Conservation (phyloP, 2,329 filamentous ascomycete species). For the Leptographium procerum region DNA sequence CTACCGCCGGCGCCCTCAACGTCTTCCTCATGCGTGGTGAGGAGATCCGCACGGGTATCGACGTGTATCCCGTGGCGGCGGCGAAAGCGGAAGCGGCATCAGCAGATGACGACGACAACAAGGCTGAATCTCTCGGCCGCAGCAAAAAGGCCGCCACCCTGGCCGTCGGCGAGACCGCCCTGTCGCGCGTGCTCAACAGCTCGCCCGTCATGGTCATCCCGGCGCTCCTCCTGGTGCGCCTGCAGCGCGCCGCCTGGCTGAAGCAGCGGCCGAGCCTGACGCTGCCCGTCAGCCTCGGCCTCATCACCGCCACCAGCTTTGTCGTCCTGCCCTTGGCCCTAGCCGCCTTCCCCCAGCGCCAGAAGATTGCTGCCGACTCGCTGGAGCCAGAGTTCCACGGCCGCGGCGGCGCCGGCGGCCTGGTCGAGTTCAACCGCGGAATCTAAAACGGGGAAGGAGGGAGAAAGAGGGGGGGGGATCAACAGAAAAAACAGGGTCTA, state of each 20-base stretch:
- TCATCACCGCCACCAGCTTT: constrained; percentile 80
- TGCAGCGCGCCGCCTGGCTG: constrained; percentile 79
- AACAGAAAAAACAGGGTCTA: no score
- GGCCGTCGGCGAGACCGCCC: constrained; percentile 85
- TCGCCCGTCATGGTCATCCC: constrained; percentile 97
- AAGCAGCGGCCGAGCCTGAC: constrained; percentile 65
- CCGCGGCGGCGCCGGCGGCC: constrained; percentile 62
- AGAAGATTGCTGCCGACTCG: constrained; percentile 62
- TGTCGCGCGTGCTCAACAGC: constrained; percentile 84
- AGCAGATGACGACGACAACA: constrained; percentile 16
- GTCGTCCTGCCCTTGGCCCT: constrained; percentile 83
- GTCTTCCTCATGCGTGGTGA: constrained; percentile 97
- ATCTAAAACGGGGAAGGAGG: constrained; percentile 39
- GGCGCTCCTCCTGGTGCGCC: constrained; percentile 68
- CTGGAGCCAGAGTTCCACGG: constrained; percentile 83
- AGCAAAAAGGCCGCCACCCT: constrained; percentile 78
- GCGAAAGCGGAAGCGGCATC: neutral
- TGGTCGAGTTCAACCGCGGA: constrained; percentile 95
- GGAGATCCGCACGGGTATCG: constrained; percentile 86
- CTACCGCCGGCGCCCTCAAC: constrained; percentile 81
- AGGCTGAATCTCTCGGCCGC: constrained; percentile 66
- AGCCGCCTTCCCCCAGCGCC: constrained; percentile 83
- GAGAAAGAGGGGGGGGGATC: neutral
- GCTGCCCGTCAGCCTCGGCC: constrained; percentile 70
- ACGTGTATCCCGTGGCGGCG: constrained; percentile 64